Conservation (phyloP, 306 rosid genomes). For the Rubus idaeus region DNA sequence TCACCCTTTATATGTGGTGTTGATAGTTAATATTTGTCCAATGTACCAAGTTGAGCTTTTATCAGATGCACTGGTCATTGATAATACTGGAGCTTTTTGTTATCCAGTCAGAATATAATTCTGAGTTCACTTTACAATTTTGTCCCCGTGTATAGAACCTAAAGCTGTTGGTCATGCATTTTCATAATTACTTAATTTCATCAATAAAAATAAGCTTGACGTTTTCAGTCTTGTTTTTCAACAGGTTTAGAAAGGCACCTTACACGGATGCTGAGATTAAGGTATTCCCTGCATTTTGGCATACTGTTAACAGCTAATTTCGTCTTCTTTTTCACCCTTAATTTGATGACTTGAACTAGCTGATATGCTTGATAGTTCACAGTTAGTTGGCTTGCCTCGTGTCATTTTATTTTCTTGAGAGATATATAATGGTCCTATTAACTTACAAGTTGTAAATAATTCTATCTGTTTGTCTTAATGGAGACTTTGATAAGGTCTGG, state of each 20-base stretch:
- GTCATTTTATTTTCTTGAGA: not conserved
- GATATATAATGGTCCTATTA: not conserved
- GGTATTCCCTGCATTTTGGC: slow-evolving; percentile 45
- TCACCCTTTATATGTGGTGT: not conserved
- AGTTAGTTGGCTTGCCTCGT: not conserved
- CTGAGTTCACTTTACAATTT: not conserved
- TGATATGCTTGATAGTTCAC: not conserved
- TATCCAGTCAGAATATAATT: not conserved
- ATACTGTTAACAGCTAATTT: slow-evolving; percentile 4
- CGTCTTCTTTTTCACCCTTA: not conserved
- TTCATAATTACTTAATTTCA: not conserved
- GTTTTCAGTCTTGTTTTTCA: slow-evolving; percentile 17
- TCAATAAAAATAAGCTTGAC: not conserved
- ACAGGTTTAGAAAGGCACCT: slow-evolving; percentile 78
- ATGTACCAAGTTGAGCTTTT: not conserved
- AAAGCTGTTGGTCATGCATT: slow-evolving; percentile 23
- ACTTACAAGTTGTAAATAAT: not conserved
- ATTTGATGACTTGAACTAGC: not conserved
- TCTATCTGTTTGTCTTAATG: not conserved
- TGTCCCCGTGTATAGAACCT: not conserved
- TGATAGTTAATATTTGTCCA: not conserved
- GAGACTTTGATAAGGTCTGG: not conserved
- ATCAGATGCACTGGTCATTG: not conserved
- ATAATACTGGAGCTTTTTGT: not conserved
- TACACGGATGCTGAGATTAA: slow-evolving; percentile 88